phyloP scores from a whole-genome alignment of 139 green algal species.

The Astrephomene gubernaculifera region DNA sequence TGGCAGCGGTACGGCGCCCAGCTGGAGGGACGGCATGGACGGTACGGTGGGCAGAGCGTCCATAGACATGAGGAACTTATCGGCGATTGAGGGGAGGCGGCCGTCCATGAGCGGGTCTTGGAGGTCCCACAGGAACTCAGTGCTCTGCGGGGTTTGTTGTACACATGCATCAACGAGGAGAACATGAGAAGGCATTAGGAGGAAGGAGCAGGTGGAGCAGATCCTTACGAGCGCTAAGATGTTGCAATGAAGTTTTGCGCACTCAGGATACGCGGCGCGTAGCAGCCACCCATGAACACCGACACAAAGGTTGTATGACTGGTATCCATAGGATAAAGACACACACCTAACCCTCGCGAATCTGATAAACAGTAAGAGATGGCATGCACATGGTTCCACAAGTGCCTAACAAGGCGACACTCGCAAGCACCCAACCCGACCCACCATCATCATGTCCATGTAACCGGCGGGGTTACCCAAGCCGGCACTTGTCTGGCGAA shows the following conservation, averaged over 20 bases:
- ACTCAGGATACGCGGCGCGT: too few species aligned
- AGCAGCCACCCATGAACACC: too few species aligned
- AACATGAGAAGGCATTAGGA: too few species aligned
- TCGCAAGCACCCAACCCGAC: neutral
- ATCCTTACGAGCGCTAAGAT: too few species aligned
- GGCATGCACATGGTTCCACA: too few species aligned
- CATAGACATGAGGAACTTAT: slow-evolving; percentile 29
- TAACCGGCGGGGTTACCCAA: neutral
- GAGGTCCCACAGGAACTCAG: slow-evolving; percentile 9
- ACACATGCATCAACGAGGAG: too few species aligned
- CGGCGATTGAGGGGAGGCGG: neutral
- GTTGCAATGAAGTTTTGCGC: too few species aligned
- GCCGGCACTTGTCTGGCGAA: neutral
- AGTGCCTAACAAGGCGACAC: neutral
- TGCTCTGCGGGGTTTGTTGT: slow-evolving; percentile 20
- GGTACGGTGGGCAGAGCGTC: neutral
- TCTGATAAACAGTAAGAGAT: too few species aligned
- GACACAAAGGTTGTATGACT: too few species aligned
- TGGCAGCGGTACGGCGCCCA: neutral
- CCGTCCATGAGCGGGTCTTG: neutral
- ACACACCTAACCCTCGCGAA: too few species aligned
- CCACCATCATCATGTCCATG: slow-evolving; percentile 32
- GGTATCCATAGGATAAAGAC: too few species aligned
- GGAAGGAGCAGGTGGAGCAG: too few species aligned
- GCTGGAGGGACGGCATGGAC: neutral